These are phyloP conservation scores for Cladosporium sp. DNA, from an alignment of 2,329 filamentous ascomycete genomes.

Conservation along the genomic window DNA sequence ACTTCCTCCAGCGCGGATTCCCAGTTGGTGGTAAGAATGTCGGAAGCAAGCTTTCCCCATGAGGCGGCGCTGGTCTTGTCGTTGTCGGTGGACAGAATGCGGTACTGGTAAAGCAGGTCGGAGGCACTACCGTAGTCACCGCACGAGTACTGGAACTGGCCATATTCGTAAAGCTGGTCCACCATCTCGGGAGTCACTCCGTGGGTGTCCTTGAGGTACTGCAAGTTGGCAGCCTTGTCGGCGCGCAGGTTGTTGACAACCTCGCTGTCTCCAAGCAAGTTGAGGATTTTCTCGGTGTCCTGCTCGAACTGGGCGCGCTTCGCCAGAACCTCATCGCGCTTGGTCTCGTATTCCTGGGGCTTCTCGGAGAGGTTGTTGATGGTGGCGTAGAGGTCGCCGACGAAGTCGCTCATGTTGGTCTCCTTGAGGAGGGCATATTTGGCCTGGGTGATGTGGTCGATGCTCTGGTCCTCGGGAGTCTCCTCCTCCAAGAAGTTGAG, in stretches of 20 bases:
- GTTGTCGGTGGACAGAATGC: conserved; percentile 95
- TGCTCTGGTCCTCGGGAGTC: conserved; percentile 72
- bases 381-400: conserved; percentile 85
- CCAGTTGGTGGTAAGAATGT: conserved; percentile 95
- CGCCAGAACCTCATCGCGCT: conserved; percentile 82
- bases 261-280: conserved; percentile 79
- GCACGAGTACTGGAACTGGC: conserved; percentile 96
- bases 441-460: conserved; percentile 70
- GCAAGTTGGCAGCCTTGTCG: conserved; percentile 98
- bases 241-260: conserved; percentile 87
- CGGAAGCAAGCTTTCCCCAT: conserved; percentile 95
- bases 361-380: conserved; percentile 74
- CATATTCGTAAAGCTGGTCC: conserved; percentile 90
- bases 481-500: conserved; percentile 85
- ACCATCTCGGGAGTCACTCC: conserved; percentile 94
- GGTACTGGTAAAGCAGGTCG: conserved; percentile 95
- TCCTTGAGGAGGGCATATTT: conserved; percentile 93
- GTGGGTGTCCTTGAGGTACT: conserved; percentile 95
- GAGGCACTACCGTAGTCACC: conserved; percentile 87
- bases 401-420: conserved; percentile 99
- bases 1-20: conserved; percentile 88
- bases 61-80: conserved; percentile 94
- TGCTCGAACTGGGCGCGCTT: conserved; percentile 79
- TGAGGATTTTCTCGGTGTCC: conserved; percentile 82
- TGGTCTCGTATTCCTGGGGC: conserved; percentile 81